These are phyloP conservation scores for Glycyrrhiza uralensis DNA, from an alignment of 306 rosid species.

Conservation along the genomic window DNA sequence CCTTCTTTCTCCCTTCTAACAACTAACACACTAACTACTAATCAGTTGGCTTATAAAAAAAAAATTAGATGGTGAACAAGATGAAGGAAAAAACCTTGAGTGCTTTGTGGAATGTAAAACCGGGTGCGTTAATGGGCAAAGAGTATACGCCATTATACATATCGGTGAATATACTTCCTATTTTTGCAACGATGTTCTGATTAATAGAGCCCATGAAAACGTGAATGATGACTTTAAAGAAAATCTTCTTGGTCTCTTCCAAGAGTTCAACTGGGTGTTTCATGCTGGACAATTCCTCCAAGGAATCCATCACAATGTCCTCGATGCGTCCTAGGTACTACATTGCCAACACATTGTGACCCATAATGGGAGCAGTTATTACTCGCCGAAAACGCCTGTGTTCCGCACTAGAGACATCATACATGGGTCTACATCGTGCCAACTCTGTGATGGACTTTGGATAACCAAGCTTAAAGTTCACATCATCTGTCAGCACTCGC, in stretches of 20 bases:
- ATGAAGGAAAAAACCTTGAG: slow-evolving; percentile 13
- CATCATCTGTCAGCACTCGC: slow-evolving; percentile 19
- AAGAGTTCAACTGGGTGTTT: slow-evolving; percentile 19
- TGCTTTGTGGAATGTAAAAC: slow-evolving; percentile 29
- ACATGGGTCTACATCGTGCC: not conserved
- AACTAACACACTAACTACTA: too few species aligned
- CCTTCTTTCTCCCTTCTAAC: too few species aligned
- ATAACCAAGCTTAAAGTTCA: slow-evolving; percentile 22
- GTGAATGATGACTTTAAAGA: slow-evolving; percentile 25
- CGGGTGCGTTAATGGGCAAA: slow-evolving; percentile 8
- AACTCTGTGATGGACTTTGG: not conserved
- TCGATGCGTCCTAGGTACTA: slow-evolving; percentile 23
- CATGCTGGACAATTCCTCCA: slow-evolving; percentile 27
- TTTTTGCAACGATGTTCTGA: not conserved
- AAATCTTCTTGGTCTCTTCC: not conserved
- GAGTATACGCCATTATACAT: not conserved
- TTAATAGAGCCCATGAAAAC: slow-evolving; percentile 28
- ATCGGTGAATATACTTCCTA: not conserved
- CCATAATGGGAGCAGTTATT: slow-evolving; percentile 20
- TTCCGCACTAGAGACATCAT: not conserved
- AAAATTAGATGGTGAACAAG: too few species aligned
- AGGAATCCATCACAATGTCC: not conserved
- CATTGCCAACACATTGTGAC: not conserved
- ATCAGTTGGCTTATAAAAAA: too few species aligned
- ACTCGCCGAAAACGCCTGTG: slow-evolving; percentile 19